A percentile compares a stretch with the other conserved stretches of the same genome.
These are phyloP conservation scores for Eremothecium coryli DNA, from an alignment of 1,139 yeast genomes.

Conservation along the genomic window DNA sequence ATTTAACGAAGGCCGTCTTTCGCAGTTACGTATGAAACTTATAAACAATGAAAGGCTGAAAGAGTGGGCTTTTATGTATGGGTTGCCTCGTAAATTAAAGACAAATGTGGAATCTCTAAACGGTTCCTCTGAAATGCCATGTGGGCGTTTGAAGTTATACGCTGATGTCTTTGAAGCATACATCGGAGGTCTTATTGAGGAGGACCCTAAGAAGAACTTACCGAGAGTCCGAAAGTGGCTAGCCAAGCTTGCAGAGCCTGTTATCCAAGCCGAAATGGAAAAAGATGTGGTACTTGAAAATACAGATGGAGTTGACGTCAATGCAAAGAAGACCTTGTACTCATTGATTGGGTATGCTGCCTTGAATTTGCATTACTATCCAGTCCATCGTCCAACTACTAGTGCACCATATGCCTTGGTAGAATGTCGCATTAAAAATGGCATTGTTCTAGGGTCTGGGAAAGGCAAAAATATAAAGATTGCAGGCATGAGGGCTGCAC, in stretches of 20 bases:
- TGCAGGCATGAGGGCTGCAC: slow-evolving; percentile 67
- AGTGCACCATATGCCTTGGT: slow-evolving; percentile 43
- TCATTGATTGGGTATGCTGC: slow-evolving; percentile 71
- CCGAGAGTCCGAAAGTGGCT: slow-evolving; percentile 54
- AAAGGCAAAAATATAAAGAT: slow-evolving; percentile 51
- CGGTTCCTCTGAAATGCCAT: slow-evolving; percentile 23
- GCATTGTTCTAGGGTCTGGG: slow-evolving; percentile 59
- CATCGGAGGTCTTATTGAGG: slow-evolving; percentile 71
- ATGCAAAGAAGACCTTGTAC: slow-evolving; percentile 61
- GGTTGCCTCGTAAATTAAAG: slow-evolving; percentile 52
- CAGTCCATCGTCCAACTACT: slow-evolving; percentile 47
- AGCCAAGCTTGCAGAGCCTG: slow-evolving; percentile 42
- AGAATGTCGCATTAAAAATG: slow-evolving; percentile 53
- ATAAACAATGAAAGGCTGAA: slow-evolving; percentile 69
- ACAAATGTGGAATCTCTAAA: slow-evolving; percentile 28
- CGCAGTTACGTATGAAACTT: slow-evolving; percentile 58
- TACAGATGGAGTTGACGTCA: slow-evolving; percentile 25
- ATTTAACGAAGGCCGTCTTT: slow-evolving; percentile 74
- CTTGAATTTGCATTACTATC: slow-evolving; percentile 55
- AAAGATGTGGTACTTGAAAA: slow-evolving; percentile 18
- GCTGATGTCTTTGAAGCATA: slow-evolving; percentile 73
- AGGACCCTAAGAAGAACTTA: slow-evolving; percentile 38
- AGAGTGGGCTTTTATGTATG: slow-evolving; percentile 63
- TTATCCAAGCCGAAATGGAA: slow-evolving; percentile 34
- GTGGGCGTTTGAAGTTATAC: slow-evolving; percentile 29